Evolutionary conservation across 2,329 filamentous ascomycete genomes (phyloP).

Genomic region (Pseudogymnoascus sp.): DNA sequence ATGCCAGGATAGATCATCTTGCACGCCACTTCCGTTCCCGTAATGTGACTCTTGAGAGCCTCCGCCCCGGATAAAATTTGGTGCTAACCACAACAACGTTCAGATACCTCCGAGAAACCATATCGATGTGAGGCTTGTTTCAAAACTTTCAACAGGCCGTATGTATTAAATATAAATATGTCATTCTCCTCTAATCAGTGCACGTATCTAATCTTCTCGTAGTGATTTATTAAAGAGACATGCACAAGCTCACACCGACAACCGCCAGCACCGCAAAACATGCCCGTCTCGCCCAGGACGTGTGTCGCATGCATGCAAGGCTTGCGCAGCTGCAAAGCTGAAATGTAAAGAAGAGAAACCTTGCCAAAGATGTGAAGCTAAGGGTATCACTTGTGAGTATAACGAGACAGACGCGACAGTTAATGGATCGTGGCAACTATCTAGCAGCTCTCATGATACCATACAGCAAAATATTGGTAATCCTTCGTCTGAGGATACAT

Average conservation of each 20-base stretch:
- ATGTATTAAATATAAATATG: neutral
- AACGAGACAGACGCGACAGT: neutral
- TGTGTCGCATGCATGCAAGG: constrained; percentile 12
- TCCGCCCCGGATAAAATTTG: neutral
- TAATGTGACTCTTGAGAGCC: neutral
- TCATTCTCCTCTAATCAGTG: neutral
- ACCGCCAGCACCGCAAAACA: neutral
- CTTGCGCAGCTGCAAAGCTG: constrained; percentile 12
- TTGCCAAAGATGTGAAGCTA: constrained; percentile 9
- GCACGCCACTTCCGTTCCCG: constrained; percentile 11
- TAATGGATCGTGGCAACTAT: neutral
- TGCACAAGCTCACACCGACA: neutral
- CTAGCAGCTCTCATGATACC: neutral
- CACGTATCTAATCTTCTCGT: neutral
- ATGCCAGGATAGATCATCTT: constrained; percentile 11
- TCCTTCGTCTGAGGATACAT: neutral
- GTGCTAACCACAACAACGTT: neutral
- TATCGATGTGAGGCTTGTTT: constrained; percentile 6
- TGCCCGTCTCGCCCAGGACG: neutral
- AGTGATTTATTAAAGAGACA: neutral
- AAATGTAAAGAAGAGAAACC: constrained; percentile 13
- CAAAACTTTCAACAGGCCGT: constrained; percentile 10
- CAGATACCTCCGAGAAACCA: constrained; percentile 10
- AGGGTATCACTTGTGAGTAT: constrained; percentile 6
- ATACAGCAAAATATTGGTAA: neutral